A percentile compares a stretch with the other conserved stretches of the same genome.
Conservation (phyloP, 148 eudicot species). For the Vaccinium darrowii region DNA sequence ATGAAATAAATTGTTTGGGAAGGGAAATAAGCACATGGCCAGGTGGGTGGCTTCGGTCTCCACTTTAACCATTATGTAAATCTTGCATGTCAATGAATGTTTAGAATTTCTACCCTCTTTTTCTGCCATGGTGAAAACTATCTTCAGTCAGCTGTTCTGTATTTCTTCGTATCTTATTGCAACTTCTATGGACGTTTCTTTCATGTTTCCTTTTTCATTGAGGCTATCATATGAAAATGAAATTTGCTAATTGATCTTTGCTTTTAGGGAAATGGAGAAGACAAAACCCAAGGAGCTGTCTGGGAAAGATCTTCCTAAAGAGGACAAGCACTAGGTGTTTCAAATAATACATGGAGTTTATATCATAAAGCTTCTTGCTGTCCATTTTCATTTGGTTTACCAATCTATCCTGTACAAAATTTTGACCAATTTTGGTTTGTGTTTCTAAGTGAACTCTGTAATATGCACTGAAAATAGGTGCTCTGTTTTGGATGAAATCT, state of each 20-base stretch:
- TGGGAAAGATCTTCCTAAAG: conserved; percentile 42
- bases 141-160: background rate
- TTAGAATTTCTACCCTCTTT: background rate
- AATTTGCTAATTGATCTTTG: background rate
- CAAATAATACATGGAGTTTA: background rate
- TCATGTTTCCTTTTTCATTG: background rate
- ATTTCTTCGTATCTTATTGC: background rate
- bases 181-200: background rate
- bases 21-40: background rate
- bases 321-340: conserved; percentile 33
- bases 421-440: conserved; percentile 2
- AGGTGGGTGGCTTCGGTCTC: background rate
- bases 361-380: background rate
- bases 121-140: background rate
- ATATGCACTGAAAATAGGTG: background rate
- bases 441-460: background rate
- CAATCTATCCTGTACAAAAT: conserved; percentile 9
- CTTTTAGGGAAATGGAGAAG: conserved; percentile 43
- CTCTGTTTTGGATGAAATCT: background rate
- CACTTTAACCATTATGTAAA: background rate
- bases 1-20: background rate
- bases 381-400: background rate
- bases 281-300: conserved; percentile 52
- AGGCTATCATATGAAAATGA: background rate
- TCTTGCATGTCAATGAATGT: background rate